Evolutionary conservation across 2,329 filamentous ascomycete genomes (phyloP).

Genomic region (Cladosporium sp.): DNA sequence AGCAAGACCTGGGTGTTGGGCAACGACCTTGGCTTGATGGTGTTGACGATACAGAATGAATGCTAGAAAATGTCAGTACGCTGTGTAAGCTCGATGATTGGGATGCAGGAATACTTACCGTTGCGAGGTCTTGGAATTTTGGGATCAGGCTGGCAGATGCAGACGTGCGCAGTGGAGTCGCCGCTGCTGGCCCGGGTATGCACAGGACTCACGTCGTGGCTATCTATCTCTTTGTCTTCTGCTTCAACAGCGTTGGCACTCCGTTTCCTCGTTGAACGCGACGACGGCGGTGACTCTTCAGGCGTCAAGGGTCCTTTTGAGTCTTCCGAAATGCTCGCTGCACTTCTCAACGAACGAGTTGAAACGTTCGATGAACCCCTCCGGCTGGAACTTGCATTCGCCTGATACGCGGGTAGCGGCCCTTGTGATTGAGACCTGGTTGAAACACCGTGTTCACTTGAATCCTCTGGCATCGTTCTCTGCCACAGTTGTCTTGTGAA

Average conservation of each 20-base stretch:
- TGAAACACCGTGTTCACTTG: constrained; percentile 26
- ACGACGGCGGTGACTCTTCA: constrained; percentile 33
- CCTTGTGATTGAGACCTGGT: constrained; percentile 29
- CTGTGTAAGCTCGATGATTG: not conserved
- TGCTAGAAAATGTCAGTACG: constrained; percentile 53
- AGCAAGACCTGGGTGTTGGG: constrained; percentile 78
- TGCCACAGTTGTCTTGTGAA: constrained; percentile 36
- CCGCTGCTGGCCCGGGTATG: constrained; percentile 31
- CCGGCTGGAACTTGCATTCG: constrained; percentile 20
- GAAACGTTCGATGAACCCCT: constrained; percentile 28
- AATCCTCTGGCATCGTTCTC: constrained; percentile 32
- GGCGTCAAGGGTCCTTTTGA: constrained; percentile 34
- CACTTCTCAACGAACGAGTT: constrained; percentile 27
- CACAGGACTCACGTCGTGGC: constrained; percentile 21
- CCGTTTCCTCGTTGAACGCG: constrained; percentile 31
- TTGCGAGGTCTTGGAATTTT: constrained; percentile 69
- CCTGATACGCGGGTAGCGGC: constrained; percentile 3
- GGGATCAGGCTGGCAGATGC: constrained; percentile 66
- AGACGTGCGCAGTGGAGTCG: constrained; percentile 52
- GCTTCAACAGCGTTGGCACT: constrained; percentile 28
- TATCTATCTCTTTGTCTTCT: constrained; percentile 28
- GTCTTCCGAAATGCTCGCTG: constrained; percentile 25
- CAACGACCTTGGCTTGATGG: constrained; percentile 76
- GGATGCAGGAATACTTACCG: constrained; percentile 49
- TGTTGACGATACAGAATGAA: constrained; percentile 97